Percentiles rank a stretch among this genome's conserved stretches.
These are phyloP conservation scores for Arthroderma uncinatum DNA, from an alignment of 2,329 filamentous ascomycete genomes.

Conservation along the genomic window DNA sequence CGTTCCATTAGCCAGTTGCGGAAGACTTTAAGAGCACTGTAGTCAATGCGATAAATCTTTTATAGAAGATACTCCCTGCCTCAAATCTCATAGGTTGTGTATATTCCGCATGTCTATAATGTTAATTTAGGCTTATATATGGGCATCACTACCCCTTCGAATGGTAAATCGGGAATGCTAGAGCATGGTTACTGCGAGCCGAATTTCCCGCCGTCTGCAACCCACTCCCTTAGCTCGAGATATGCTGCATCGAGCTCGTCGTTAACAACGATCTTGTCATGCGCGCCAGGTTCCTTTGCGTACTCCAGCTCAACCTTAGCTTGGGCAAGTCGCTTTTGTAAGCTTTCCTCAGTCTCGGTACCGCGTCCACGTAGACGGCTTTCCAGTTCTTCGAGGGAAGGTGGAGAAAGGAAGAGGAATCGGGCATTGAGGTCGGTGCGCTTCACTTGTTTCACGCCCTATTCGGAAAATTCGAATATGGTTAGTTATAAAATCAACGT, in stretches of 20 bases:
- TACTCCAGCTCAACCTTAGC: constrained; percentile 66
- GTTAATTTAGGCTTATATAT: background rate
- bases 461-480: constrained; percentile 3
- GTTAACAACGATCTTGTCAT: constrained; percentile 56
- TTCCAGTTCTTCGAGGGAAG: constrained; percentile 63
- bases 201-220: constrained; percentile 35
- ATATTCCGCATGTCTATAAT: background rate
- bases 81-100: background rate
- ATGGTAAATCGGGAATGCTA: background rate
- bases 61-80: background rate
- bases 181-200: constrained; percentile 12
- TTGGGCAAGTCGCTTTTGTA: constrained; percentile 58
- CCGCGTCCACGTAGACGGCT: constrained; percentile 59
- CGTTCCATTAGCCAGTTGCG: background rate
- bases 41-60: background rate
- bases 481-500: background rate
- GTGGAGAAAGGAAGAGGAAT: constrained; percentile 77
- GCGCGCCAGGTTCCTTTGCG: constrained; percentile 53
- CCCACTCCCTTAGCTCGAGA: constrained; percentile 42
- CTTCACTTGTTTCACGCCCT: constrained; percentile 89
- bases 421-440: constrained; percentile 60
- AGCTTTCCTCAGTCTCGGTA: constrained; percentile 64
- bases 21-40: background rate
- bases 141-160: background rate
- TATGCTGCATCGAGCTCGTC: constrained; percentile 52